These are phyloP conservation scores for Hygrocybe coccinea DNA, from an alignment of 768 basidiomycete species.

Conservation along the genomic window DNA sequence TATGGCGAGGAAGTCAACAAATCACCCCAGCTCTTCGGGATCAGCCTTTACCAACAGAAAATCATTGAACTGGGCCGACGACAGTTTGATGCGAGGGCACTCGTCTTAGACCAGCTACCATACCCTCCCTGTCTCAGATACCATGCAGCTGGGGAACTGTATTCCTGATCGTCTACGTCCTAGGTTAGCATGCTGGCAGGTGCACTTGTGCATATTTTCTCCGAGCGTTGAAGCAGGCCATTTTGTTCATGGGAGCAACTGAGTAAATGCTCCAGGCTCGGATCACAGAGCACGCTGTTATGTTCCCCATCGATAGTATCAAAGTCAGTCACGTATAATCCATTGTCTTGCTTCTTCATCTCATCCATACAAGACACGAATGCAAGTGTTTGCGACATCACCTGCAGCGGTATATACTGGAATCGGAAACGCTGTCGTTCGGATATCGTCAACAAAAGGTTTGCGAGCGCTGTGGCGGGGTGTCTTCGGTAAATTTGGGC, in stretches of 20 bases:
- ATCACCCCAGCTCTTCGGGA: slow-evolving; percentile 59
- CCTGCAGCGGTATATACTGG: too few relatives aligned
- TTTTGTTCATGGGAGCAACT: slow-evolving; percentile 2
- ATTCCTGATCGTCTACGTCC: slow-evolving; percentile 4
- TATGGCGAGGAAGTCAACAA: slow-evolving; percentile 44
- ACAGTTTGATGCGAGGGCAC: slow-evolving; percentile 57
- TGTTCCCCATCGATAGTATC: slow-evolving; percentile 98
- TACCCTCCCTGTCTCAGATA: slow-evolving; percentile 79
- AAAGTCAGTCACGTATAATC: slow-evolving; percentile 58
- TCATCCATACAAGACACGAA: too few relatives aligned
- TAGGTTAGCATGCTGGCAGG: slow-evolving; percentile 97
- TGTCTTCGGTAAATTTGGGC: slow-evolving; percentile 91
- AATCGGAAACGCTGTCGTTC: too few relatives aligned
- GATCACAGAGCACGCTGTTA: slow-evolving; percentile 97
- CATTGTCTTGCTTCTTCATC: too few relatives aligned
- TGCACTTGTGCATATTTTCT: slow-evolving; percentile 65
- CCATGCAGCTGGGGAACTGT: slow-evolving; percentile 79
- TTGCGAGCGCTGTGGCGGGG: slow-evolving; percentile 90
- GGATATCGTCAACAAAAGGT: slow-evolving; percentile 91
- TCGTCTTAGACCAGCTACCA: slow-evolving; percentile 48
- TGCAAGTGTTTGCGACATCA: too few relatives aligned
- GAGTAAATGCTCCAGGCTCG: slow-evolving; percentile 77
- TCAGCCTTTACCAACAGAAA: slow-evolving; percentile 86
- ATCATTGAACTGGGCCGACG: slow-evolving; percentile 72
- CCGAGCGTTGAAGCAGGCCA: background rate